Evolutionary conservation across 352 stramenopile species (phyloP).

Genomic region (Phytophthora hibernalis): DNA sequence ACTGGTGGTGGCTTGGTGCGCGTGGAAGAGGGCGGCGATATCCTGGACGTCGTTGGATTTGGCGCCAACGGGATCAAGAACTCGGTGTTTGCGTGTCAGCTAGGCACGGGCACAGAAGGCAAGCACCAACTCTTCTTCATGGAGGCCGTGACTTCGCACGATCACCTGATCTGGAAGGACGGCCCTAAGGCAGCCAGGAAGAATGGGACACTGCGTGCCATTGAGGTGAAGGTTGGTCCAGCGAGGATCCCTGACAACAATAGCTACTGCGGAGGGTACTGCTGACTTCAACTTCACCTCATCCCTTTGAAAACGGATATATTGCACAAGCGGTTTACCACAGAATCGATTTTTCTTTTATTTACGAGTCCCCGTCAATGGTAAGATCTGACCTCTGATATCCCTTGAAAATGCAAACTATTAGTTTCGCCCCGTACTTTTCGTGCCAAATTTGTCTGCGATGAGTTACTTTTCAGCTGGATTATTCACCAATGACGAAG

Average conservation of each 20-base stretch:
- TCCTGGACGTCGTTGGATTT: slow-evolving; percentile 66
- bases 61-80: slow-evolving; percentile 61
- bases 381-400: too few species aligned
- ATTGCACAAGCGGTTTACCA: neutral
- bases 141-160: slow-evolving; percentile 49
- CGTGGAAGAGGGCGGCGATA: slow-evolving; percentile 60
- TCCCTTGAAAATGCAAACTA: too few species aligned
- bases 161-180: slow-evolving; percentile 53
- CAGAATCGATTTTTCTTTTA: neutral
- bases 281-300: slow-evolving; percentile 31
- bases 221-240: slow-evolving; percentile 59
- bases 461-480: too few species aligned
- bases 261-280: slow-evolving; percentile 74
- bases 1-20: slow-evolving; percentile 60
- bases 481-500: neutral
- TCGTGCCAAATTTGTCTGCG: neutral
- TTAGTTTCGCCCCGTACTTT: too few species aligned
- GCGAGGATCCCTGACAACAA: slow-evolving; percentile 43
- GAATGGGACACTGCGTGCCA: slow-evolving; percentile 53
- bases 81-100: slow-evolving; percentile 65
- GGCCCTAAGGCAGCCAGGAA: slow-evolving; percentile 37
- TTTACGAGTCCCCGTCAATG: too few species aligned
- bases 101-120: slow-evolving; percentile 59
- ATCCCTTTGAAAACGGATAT: too few species aligned
- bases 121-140: slow-evolving; percentile 72